These are phyloP conservation scores for Xylariaceae sp. DNA, from an alignment of 2,329 filamentous ascomycete species.

Conservation along the genomic window DNA sequence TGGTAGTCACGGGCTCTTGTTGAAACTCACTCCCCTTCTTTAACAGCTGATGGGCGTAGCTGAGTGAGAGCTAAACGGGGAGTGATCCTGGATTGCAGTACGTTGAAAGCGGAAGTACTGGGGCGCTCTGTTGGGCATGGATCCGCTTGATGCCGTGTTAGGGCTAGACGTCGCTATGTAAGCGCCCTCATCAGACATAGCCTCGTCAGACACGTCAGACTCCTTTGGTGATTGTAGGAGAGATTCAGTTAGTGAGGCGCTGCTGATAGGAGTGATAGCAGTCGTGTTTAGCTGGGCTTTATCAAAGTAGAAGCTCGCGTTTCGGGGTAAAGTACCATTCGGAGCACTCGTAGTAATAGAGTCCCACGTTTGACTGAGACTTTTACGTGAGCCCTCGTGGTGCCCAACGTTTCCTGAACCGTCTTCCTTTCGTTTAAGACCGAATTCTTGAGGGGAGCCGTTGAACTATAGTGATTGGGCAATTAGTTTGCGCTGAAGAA, in stretches of 20 bases:
- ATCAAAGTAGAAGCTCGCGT: constrained; percentile 35
- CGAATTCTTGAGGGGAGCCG: constrained; percentile 50
- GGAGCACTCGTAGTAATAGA: constrained; percentile 36
- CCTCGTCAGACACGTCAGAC: constrained; percentile 30
- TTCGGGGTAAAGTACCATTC: constrained; percentile 40
- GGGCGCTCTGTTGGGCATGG: constrained; percentile 17
- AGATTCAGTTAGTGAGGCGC: constrained; percentile 33
- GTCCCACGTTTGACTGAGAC: constrained; percentile 24
- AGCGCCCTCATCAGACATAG: constrained; percentile 29
- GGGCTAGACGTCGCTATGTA: constrained; percentile 44
- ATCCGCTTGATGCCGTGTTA: constrained; percentile 32
- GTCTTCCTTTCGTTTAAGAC: constrained; percentile 46
- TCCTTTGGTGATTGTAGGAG: constrained; percentile 27
- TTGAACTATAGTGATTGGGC: constrained; percentile 44
- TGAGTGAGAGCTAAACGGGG: constrained; percentile 46
- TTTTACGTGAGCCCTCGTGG: constrained; percentile 39
- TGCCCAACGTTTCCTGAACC: constrained; percentile 37
- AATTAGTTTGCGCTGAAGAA: constrained; percentile 23
- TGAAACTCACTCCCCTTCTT: not conserved
- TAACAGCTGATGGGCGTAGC: constrained; percentile 44
- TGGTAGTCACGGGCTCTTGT: not conserved
- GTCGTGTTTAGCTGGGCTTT: constrained; percentile 29
- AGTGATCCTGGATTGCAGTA: constrained; percentile 37
- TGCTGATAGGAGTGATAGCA: constrained; percentile 24
- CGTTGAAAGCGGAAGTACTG: constrained; percentile 35